Evolutionary conservation across 352 stramenopile genomes (phyloP), one percentile per base, ranked within the genome.

Genomic region (Phytophthora tubulina): DNA sequence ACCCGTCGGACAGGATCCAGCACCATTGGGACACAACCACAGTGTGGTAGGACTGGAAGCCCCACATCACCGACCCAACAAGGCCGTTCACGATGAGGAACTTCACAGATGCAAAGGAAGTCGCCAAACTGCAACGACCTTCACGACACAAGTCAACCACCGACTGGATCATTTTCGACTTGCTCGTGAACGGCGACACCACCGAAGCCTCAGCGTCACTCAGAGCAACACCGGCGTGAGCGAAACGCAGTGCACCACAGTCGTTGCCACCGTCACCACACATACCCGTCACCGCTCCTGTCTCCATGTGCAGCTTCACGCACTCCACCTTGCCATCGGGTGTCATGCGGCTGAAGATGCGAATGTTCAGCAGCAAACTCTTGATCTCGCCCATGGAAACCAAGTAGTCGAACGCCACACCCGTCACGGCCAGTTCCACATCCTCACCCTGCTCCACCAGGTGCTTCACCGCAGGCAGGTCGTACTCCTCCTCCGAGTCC

Each of bases 231-330:
- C 94, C 94, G 17, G 97, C 89, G 76, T 98, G 94, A 6, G 94
- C 94, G 33, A 95, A 90, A 70, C 93, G 93, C 10, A 98, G 73
- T 30, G 92, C 92, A 63, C 93, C 93, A 66, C 92, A 97, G 64
- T 98, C 94, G 72, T 98, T 98, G 30, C 91, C 91, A 64, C 98
- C 93, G 70, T 98, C 98, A 27, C 90, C 90, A 57, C 88, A 45
- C 89, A 57, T 57, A 32, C 33, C 31, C 14, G 84, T 92, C 14
- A 96, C 85, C 6, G 79, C 83, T 46, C 88, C 88, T 3, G 75
- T 72, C 15, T 67, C 70, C 71, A 92, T 93, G 72, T 89, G 80
- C n/a, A 87, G 78, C 60, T 89, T 81, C 17, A 92, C 80, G 45
- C 87, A 93, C n/a, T 90, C 82, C 3, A 89, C 77, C 57, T 96